These are phyloP conservation scores for Xylaria sp. DNA, from an alignment of 2,329 filamentous ascomycete genomes.

Conservation along the genomic window DNA sequence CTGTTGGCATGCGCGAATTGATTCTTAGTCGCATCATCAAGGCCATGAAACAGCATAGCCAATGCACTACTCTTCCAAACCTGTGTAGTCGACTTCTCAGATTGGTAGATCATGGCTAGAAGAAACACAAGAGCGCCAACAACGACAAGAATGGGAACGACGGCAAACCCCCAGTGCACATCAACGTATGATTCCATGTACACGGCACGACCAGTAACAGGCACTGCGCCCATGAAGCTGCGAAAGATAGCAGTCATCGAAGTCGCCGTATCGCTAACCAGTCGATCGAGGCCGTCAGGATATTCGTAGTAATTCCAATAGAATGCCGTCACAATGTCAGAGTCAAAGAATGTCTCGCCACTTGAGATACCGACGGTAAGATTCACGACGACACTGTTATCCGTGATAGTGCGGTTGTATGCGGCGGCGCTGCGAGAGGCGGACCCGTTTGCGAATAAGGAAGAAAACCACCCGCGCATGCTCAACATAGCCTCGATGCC, in stretches of 20 bases:
- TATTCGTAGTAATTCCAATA: slow-evolving; percentile 56
- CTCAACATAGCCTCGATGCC: slow-evolving; percentile 47
- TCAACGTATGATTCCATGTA: slow-evolving; percentile 49
- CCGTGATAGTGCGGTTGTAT: slow-evolving; percentile 47
- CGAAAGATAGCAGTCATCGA: slow-evolving; percentile 53
- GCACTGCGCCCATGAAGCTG: slow-evolving; percentile 44
- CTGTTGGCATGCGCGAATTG: slow-evolving; percentile 40
- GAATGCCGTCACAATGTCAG: slow-evolving; percentile 53
- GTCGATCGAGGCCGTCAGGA: slow-evolving; percentile 48
- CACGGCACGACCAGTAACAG: slow-evolving; percentile 48
- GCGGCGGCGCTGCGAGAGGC: slow-evolving; percentile 44
- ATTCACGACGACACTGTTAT: slow-evolving; percentile 48
- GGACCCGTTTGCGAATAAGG: slow-evolving; percentile 47
- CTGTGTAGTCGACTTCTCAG: slow-evolving; percentile 38
- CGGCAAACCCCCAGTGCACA: slow-evolving; percentile 53
- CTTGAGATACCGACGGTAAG: slow-evolving; percentile 50
- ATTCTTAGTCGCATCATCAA: slow-evolving; percentile 47
- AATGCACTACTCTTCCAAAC: slow-evolving; percentile 53
- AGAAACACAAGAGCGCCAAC: slow-evolving; percentile 49
- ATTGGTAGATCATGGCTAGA: slow-evolving; percentile 43
- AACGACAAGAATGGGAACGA: slow-evolving; percentile 49
- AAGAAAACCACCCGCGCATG: slow-evolving; percentile 50
- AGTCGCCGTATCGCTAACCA: slow-evolving; percentile 51
- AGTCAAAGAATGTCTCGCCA: slow-evolving; percentile 51
- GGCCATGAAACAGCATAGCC: slow-evolving; percentile 51